Conservation (phyloP, 2,329 filamentous ascomycete genomes). For the Epichloe scottii region DNA sequence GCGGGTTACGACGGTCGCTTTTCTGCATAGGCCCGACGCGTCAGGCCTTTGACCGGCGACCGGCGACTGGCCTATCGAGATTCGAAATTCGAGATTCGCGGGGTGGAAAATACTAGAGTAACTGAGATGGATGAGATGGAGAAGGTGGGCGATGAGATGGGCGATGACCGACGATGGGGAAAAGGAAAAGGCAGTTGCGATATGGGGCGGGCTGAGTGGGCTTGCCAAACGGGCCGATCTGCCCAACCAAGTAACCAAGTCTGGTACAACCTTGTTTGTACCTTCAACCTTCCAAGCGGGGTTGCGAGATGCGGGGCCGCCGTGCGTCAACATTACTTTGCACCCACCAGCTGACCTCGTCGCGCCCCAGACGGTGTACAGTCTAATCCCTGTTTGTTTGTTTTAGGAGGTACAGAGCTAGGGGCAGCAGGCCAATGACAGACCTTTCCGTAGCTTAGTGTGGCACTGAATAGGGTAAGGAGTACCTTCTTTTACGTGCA, state of each 20-base stretch:
- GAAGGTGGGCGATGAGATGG: neutral
- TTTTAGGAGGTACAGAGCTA: too few relatives aligned
- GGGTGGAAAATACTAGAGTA: neutral
- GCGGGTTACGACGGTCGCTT: neutral
- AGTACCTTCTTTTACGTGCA: too few relatives aligned
- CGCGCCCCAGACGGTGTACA: too few relatives aligned
- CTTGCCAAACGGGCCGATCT: slow-evolving; percentile 1
- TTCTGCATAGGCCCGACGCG: neutral
- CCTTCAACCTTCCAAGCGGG: neutral
- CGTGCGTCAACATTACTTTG: too few relatives aligned
- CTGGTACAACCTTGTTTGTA: too few relatives aligned
- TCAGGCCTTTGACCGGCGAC: neutral
- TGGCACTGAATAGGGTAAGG: too few relatives aligned
- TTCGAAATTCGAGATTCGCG: neutral
- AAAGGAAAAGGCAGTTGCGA: neutral
- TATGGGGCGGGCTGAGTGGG: neutral
- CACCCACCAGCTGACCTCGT: neutral
- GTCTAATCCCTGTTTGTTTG: too few relatives aligned
- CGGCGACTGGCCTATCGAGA: neutral
- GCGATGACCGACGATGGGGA: neutral
- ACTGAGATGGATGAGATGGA: neutral
- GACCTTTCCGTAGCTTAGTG: too few relatives aligned
- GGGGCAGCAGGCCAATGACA: too few relatives aligned
- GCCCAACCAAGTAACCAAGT: too few relatives aligned
- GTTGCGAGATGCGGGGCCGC: neutral